These are phyloP conservation scores for Schizonepeta tenuifolia DNA, from an alignment of 257 asterid species.

Conservation along the genomic window DNA sequence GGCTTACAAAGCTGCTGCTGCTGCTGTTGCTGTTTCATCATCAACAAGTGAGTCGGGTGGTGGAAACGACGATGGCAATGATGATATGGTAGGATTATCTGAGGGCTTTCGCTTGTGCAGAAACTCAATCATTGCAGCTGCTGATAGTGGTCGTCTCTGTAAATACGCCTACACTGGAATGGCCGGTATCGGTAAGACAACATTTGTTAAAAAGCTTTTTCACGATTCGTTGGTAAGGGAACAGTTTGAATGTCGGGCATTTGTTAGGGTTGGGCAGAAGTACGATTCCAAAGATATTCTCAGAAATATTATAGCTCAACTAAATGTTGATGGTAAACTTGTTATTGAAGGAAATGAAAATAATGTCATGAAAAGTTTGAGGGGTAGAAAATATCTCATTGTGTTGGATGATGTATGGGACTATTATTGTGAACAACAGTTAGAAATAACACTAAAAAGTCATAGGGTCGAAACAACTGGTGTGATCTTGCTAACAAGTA, in stretches of 20 bases:
- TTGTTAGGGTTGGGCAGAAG: too few relatives aligned
- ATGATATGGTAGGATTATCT: background rate
- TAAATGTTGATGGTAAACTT: too few relatives aligned
- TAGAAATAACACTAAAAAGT: background rate
- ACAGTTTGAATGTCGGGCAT: background rate
- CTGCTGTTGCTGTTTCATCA: too few relatives aligned
- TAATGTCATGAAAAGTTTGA: background rate
- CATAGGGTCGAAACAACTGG: background rate
- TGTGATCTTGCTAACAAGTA: background rate
- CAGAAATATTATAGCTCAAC: too few relatives aligned
- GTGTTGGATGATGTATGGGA: conserved; percentile 5
- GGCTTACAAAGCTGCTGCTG: too few relatives aligned
- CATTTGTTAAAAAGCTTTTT: background rate
- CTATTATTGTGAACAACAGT: background rate
- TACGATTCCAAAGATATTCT: too few relatives aligned
- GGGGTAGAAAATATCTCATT: background rate
- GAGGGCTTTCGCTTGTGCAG: background rate
- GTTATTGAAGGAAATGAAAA: too few relatives aligned
- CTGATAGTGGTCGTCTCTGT: too few relatives aligned
- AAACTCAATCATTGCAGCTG: background rate
- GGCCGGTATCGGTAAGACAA: conserved; percentile 7
- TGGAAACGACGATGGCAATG: background rate
- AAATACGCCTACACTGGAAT: background rate
- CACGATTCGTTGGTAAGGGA: background rate
- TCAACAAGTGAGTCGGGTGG: too few relatives aligned